phyloP scores from a whole-genome alignment of 225 moss, liverwort and hornwort genomes.

The Asterella californica region DNA sequence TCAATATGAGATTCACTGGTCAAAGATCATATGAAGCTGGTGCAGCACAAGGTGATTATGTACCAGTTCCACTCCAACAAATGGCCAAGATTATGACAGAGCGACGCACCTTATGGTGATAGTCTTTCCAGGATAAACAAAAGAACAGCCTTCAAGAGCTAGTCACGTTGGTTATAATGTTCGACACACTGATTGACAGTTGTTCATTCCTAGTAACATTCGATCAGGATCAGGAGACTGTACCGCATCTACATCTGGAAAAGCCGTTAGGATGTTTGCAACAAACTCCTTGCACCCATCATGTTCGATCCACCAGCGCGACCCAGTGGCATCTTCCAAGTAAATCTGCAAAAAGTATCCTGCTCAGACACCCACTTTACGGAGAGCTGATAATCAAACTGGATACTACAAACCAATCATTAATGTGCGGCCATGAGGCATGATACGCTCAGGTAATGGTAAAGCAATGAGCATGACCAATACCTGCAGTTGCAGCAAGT shows the following conservation, averaged over 20 bases:
- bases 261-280: conserved; percentile 84
- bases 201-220: not conserved
- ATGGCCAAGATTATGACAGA: too few species aligned
- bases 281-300: conserved; percentile 98
- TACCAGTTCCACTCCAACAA: too few species aligned
- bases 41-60: too few species aligned
- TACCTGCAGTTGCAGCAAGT: not conserved
- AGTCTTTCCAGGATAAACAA: too few species aligned
- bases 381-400: not conserved
- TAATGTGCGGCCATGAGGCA: not conserved
- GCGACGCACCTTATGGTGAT: too few species aligned
- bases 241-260: conserved; percentile 82
- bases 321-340: conserved; percentile 75
- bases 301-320: conserved; percentile 88
- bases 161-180: too few species aligned
- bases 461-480: not conserved
- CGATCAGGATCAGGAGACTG: not conserved
- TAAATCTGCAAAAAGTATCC: conserved; percentile 50
- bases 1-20: too few species aligned
- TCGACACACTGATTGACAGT: too few species aligned
- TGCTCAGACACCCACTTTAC: not conserved
- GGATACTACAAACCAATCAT: not conserved
- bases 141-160: too few species aligned
- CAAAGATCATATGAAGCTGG: too few species aligned
- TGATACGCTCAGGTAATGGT: not conserved